Base-by-base conservation (phyloP, 371 early-diverging fungal genomes). In the Capillidium rhysosporum region DNA sequence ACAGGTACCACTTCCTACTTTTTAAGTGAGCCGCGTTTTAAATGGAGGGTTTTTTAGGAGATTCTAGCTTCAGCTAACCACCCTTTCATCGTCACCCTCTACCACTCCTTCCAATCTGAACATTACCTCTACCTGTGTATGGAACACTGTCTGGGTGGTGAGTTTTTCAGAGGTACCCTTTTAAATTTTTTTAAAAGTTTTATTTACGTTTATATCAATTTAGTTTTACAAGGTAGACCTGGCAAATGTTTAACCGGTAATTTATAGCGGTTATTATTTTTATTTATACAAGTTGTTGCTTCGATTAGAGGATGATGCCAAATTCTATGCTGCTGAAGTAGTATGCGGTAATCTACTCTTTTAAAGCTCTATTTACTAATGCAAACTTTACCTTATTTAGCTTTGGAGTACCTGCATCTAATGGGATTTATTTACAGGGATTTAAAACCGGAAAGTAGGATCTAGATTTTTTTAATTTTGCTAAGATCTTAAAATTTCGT, bases 91-190 rank as follows among this genome's bases (percentile, higher is more conserved):
- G 91, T 97, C 18, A 88, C 96, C 28, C 71, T 98, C 47, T 91
- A 92, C 66, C 91, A 92, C 67, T 84, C 86, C 16, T 96, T 98
- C 65, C 94, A 96, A 66, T 87, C 87, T 56, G 83, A 89, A 59
- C 85, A 89, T 44, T 80, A 94, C 55, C 67, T 98, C 25, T 97
- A 91, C 64, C 83, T 98, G 61, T 84, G 93, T 52, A 94, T 97
- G 92, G 98, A 99, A 59, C 98, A 95, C 71, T 95, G 98, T 61
- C 75, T 84, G 61, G 98, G 99, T 45, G 99, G 99, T 49, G 99
- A 99, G 72, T 94, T 94, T 63, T 93, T 89, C 65, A 67, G 89
- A 70, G 86, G 80, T 76, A 70, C 59, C 54, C 12, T 25, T 16
- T 7, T 51, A 18, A 18, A 16, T 18, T 21, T 18, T 43, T 18